Base-by-base conservation (phyloP, 495 filamentous ascomycete species). In the Lepraria neglecta region DNA sequence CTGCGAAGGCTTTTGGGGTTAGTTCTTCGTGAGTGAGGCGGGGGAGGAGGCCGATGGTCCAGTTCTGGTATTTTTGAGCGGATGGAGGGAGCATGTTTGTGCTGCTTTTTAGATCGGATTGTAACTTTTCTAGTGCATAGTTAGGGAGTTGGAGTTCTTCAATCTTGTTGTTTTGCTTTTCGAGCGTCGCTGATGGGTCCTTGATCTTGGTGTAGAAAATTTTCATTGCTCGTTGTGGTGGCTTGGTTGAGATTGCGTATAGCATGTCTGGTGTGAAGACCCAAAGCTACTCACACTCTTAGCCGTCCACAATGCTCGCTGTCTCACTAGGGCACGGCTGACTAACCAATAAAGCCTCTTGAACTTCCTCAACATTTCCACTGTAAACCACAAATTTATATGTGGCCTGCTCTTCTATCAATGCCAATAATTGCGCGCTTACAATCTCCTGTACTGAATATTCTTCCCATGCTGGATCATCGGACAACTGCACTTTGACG, bases 201-300 rank as follows among this genome's bases (percentile, higher is more conserved):
- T 64, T 62, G 3, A 82, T 69, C 24, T 68, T 63, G 42, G 80
- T 80, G 64, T 83, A 89, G 33, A 89, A 78, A 3, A 89, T 75
- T 61, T 89, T 90, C 71, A 88, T 80, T 4, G 84, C 87, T n/a
- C 76, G 72, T 53, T 75, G 74, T 27, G 74, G 65, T 21, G 59
- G 69, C 30, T 72, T 64, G 35, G 72, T 75, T 0, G 81, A 78
- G 19, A 78, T 82, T 15, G 80, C 80, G 64, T 87, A 92, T 9
- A 76, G 73, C 28, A 91, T 78, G 64, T 86, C 78, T 21, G 81
- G 80, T 60, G 86, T 90, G 64, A 92, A 86, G 12, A 88, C 77
- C 89, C 89, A 92, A 24, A 78, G 70, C 74, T 80, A 56, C 45
- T 35, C 48, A 50, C 9, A 21, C 55, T 46, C 12, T 59, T 15